These are phyloP conservation scores for Colletotrichum endophyticum DNA, from an alignment of 2,329 filamentous ascomycete genomes.

Conservation along the genomic window DNA sequence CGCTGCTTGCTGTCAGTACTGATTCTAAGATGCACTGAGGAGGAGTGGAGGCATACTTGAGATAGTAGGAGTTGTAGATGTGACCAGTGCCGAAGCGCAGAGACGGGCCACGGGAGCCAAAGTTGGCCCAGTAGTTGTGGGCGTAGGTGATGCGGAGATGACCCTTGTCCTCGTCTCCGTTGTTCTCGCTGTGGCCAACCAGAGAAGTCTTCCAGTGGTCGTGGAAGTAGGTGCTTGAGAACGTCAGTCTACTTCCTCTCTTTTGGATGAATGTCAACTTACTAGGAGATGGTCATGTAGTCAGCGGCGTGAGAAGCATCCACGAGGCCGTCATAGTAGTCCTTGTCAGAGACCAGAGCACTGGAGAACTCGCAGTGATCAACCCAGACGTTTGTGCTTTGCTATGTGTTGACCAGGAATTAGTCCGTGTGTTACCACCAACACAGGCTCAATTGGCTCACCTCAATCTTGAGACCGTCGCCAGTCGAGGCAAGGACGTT, in stretches of 20 bases:
- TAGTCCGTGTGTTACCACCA: constrained; percentile 27
- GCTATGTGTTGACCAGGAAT: constrained; percentile 55
- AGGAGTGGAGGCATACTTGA: constrained; percentile 12
- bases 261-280: not conserved
- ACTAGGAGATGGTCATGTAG: constrained; percentile 43
- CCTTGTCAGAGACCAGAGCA: constrained; percentile 40
- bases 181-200: constrained; percentile 65
- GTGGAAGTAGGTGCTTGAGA: constrained; percentile 40
- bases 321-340: constrained; percentile 47
- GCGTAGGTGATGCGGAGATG: constrained; percentile 63
- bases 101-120: constrained; percentile 64
- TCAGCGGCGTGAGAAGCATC: constrained; percentile 50
- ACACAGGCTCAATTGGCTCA: not conserved
- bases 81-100: constrained; percentile 68
- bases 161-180: constrained; percentile 61
- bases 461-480: constrained; percentile 41
- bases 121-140: constrained; percentile 65
- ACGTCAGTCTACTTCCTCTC: not conserved
- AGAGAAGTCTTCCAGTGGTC: constrained; percentile 66
- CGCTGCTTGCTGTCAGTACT: constrained; percentile 21
- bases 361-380: constrained; percentile 48
- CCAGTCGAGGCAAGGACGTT: constrained; percentile 41
- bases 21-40: not conserved
- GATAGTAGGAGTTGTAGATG: constrained; percentile 47
- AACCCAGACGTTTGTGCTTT: constrained; percentile 52